Evolutionary conservation across 75 land plant species (phyloP).

Genomic region (Cupressus sempervirens): DNA sequence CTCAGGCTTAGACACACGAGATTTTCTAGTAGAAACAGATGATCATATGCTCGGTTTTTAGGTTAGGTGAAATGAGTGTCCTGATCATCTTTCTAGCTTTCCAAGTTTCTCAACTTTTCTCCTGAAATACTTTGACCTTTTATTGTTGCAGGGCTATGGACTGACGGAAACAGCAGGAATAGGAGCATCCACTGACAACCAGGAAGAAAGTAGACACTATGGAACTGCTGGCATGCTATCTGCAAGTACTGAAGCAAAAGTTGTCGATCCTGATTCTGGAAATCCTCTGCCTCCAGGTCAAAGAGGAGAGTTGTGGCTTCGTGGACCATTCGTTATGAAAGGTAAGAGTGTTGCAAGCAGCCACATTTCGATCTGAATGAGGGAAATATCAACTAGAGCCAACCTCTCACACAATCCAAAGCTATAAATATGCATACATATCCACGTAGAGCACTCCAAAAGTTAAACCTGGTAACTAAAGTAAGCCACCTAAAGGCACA

Average conservation of each 20-base stretch:
- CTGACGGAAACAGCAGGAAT: constrained; percentile 73
- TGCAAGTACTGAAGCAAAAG: constrained; percentile 65
- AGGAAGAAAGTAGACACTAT: constrained; percentile 23
- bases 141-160: constrained; percentile 69
- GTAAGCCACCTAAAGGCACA: not conserved
- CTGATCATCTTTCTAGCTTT: too few relatives aligned
- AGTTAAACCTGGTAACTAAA: not conserved
- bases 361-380: not conserved
- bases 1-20: too few relatives aligned
- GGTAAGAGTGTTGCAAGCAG: constrained; percentile 43
- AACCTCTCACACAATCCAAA: not conserved
- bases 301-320: constrained; percentile 71
- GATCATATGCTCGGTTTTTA: too few relatives aligned
- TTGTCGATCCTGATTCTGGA: constrained; percentile 56
- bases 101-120: too few relatives aligned
- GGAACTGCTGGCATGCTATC: constrained; percentile 62
- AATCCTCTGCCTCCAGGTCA: constrained; percentile 46
- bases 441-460: not conserved
- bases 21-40: too few relatives aligned
- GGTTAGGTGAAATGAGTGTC: too few relatives aligned
- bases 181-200: constrained; percentile 51
- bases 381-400: not conserved
- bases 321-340: constrained; percentile 70
- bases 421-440: not conserved
- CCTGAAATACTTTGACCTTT: not conserved